Evolutionary conservation across 306 rosid species (phyloP), one percentile per base, ranked within the genome.

Genomic region (Mucuna pruriens): DNA sequence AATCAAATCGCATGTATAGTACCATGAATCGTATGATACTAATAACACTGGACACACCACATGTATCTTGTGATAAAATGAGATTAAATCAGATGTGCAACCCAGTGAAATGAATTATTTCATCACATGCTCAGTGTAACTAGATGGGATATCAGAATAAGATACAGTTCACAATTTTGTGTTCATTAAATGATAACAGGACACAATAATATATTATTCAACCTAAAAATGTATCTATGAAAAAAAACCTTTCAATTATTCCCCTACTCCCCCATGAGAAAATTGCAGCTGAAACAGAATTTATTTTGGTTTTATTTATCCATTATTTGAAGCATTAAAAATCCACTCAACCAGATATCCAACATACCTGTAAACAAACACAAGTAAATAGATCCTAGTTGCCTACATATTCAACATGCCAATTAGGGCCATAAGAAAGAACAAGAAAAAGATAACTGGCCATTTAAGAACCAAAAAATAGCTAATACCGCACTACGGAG

Each of bases 401-500:
- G 25, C 67, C 77, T 15, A 62, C 39, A 78, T 54, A 16, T n/a
- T 69, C 57, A 74, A 31, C 20, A 45, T 16, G 51, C 65, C 77
- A 36, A 26, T 29, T 61, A 52, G 72, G 61, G 68, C 38, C 61
- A 44, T 71, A 71, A 42, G n/a, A n/a, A 36, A 31, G 80, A 73
- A 70, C 29, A 52, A 17, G 63, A 65, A 40, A 61, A 36, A 31
- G 0, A 71, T 54, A 64, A 55, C 52, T 39, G 9, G 10, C 69
- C 26, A 78, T 62, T 69, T 26, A 76, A 83, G 63, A 82, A 55
- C 33, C 70, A 2, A 42, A 66, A 72, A 77, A 63, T 33, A 89
- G 72, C n/a, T 71, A 51, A 57, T 93, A 95, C 99, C 95, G 92
- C 88, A 85, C 84, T 89, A 73, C 91, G 97, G 68, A 93, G 91